Evolutionary conservation across 306 rosid genomes (phyloP).

Genomic region (Rubus parviflorus): DNA sequence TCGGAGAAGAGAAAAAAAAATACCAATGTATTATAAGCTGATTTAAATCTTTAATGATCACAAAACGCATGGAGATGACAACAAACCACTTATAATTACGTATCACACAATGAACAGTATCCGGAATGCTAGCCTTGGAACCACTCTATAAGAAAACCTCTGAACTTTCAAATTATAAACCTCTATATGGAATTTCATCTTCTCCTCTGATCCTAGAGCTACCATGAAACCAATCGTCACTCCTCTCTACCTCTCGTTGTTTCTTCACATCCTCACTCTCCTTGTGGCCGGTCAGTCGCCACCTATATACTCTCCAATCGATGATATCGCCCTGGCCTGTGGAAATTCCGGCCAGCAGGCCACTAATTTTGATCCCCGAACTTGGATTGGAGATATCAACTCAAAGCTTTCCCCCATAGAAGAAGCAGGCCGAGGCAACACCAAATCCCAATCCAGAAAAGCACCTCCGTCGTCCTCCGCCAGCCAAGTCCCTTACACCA

Average conservation of each 20-base stretch:
- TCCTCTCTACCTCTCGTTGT: background rate
- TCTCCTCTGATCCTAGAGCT: too few species aligned
- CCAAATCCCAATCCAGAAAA: background rate
- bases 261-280: background rate
- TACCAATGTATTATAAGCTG: too few species aligned
- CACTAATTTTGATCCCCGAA: background rate
- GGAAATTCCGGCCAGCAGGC: background rate
- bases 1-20: too few species aligned
- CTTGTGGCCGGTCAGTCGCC: background rate
- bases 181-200: too few species aligned
- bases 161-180: too few species aligned
- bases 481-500: background rate
- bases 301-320: background rate
- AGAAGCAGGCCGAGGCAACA: too few species aligned
- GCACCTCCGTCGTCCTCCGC: background rate
- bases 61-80: too few species aligned
- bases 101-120: too few species aligned
- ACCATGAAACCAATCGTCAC: background rate
- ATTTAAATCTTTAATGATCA: too few species aligned
- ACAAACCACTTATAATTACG: too few species aligned
- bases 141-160: too few species aligned
- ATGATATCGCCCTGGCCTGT: background rate
- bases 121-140: too few species aligned
- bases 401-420: slow-evolving; percentile 18
- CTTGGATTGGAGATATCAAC: slow-evolving; percentile 26